Conservation (phyloP, 257 asterid species). For the Ehretia macrophylla region DNA sequence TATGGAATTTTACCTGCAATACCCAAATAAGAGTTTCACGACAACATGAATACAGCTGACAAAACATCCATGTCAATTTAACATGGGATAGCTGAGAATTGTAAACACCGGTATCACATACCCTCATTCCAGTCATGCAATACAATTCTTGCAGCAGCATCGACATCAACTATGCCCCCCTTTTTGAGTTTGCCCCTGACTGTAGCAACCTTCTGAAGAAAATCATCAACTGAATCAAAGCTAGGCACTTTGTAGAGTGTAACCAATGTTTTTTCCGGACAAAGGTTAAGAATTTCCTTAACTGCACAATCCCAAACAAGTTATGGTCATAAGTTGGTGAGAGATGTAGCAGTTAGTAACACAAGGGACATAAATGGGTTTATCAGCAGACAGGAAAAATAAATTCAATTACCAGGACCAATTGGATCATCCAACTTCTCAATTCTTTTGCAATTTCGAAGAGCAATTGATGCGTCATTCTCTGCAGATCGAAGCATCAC, state of each 20-base stretch:
- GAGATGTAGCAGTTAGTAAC: slow-evolving; percentile 1
- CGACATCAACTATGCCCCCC: slow-evolving; percentile 82
- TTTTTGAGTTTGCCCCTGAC: slow-evolving; percentile 85
- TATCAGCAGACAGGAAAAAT: neutral
- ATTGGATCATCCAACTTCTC: slow-evolving; percentile 89
- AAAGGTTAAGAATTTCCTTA: slow-evolving; percentile 82
- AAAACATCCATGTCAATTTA: neutral
- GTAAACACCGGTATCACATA: slow-evolving; percentile 18
- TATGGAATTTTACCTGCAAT: slow-evolving; percentile 92
- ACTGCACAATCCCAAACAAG: slow-evolving; percentile 40
- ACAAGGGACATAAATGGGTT: neutral
- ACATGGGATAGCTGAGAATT: neutral
- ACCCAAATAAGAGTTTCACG: neutral
- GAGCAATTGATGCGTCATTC: slow-evolving; percentile 72
- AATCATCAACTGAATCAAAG: slow-evolving; percentile 80
- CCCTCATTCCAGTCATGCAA: slow-evolving; percentile 97
- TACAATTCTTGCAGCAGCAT: slow-evolving; percentile 83
- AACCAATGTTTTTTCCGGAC: slow-evolving; percentile 63
- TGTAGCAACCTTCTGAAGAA: slow-evolving; percentile 81
- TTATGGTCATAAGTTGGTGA: neutral
- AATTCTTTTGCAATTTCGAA: slow-evolving; percentile 91
- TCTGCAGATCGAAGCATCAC: slow-evolving; percentile 82
- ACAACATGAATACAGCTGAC: neutral
- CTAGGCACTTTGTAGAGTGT: slow-evolving; percentile 66
- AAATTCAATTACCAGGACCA: slow-evolving; percentile 57